Conservation (phyloP, 208 protist species). For the Leishmania arabica region DNA sequence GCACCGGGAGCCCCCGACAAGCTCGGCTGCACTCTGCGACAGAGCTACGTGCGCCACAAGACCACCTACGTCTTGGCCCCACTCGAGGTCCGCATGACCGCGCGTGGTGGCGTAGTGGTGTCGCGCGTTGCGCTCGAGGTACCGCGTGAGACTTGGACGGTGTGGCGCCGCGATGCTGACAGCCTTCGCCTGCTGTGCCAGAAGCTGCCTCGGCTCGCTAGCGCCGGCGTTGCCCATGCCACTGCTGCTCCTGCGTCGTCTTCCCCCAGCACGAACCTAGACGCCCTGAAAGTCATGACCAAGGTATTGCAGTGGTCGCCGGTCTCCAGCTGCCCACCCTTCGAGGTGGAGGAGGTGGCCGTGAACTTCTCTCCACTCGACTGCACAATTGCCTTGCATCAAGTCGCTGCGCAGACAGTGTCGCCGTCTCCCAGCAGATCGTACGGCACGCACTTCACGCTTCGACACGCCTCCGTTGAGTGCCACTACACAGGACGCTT, state of each 20-base stretch:
- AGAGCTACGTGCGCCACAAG: constrained; percentile 29
- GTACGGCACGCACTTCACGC: constrained; percentile 23
- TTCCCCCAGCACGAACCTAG: constrained; percentile 11
- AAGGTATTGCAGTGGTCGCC: constrained; percentile 25
- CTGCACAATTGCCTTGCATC: constrained; percentile 13
- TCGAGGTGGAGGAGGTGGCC: constrained; percentile 20
- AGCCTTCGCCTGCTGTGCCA: constrained; percentile 23
- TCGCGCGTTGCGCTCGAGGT: constrained; percentile 35
- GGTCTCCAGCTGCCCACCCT: constrained; percentile 14
- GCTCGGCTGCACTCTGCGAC: constrained; percentile 44
- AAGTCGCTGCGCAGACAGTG: constrained; percentile 24
- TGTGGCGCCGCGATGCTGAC: constrained; percentile 23
- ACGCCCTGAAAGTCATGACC: constrained; percentile 5
- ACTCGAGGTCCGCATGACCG: constrained; percentile 34
- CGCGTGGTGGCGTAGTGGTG: constrained; percentile 29
- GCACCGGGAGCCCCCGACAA: constrained; percentile 18
- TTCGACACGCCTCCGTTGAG: constrained; percentile 11
- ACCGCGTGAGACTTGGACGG: constrained; percentile 29
- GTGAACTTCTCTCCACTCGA: constrained; percentile 30
- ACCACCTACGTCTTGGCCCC: constrained; percentile 31
- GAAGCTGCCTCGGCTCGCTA: constrained; percentile 13
- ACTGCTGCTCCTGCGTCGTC: neutral
- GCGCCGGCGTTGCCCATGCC: neutral
- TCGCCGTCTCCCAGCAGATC: constrained; percentile 1
- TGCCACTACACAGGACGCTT: constrained; percentile 17